phyloP scores from a whole-genome alignment of 2,329 filamentous ascomycete species.

The Bipolaris cookei region DNA sequence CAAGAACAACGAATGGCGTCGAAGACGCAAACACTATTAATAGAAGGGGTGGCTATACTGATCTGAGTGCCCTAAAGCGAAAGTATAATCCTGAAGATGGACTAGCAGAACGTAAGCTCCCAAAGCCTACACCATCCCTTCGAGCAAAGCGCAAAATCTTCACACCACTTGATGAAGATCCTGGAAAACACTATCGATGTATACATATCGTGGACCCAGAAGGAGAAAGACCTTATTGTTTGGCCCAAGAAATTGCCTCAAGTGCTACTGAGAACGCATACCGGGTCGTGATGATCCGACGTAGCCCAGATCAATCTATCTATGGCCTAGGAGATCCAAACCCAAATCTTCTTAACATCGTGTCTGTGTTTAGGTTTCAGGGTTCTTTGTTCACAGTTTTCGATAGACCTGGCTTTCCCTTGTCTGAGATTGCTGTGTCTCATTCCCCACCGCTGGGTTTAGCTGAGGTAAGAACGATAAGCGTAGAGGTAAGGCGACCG shows the following conservation, averaged over 20 bases:
- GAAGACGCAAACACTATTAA: not conserved
- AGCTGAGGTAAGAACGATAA: conserved; percentile 18
- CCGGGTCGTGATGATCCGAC: conserved; percentile 15
- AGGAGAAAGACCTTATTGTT: conserved; percentile 12
- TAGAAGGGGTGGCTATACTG: not conserved
- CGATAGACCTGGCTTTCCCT: conserved; percentile 7
- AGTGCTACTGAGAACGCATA: conserved; percentile 5
- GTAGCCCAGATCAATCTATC: conserved; percentile 8
- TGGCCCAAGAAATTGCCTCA: conserved; percentile 10
- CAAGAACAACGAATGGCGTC: conserved; percentile 3
- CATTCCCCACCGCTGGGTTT: conserved; percentile 12
- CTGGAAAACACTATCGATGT: conserved; percentile 8
- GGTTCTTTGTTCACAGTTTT: conserved; percentile 17
- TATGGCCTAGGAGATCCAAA: conserved; percentile 10
- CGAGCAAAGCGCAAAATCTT: conserved; percentile 8
- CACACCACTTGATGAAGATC: conserved; percentile 11
- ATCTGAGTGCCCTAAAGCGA: not conserved
- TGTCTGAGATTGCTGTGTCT: conserved; percentile 17
- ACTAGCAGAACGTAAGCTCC: conserved; percentile 1
- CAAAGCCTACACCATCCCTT: conserved; percentile 1
- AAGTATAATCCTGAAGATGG: conserved; percentile 3
- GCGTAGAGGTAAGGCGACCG: conserved; percentile 10
- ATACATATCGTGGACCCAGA: conserved; percentile 20
- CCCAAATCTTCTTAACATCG: conserved; percentile 22
- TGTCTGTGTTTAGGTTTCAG: conserved; percentile 15